These are phyloP conservation scores for Gynostemma pentaphyllum DNA, from an alignment of 306 rosid species.

Conservation along the genomic window DNA sequence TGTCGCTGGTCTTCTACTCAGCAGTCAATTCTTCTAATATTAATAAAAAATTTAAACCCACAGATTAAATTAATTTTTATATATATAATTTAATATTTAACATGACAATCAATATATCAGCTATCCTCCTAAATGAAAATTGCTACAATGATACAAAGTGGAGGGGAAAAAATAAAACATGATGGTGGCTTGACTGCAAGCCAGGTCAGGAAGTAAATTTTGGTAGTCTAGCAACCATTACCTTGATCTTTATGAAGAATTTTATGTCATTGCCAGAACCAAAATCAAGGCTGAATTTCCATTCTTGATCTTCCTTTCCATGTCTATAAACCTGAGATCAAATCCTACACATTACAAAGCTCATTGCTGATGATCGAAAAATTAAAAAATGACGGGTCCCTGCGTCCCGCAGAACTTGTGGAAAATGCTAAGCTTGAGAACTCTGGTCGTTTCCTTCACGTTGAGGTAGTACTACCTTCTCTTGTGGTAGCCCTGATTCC, in stretches of 20 bases:
- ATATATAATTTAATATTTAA: too few relatives aligned
- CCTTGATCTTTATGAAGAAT: not conserved
- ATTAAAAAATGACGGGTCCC: not conserved
- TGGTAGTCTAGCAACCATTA: not conserved
- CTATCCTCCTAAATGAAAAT: slow-evolving; percentile 5
- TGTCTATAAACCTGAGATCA: slow-evolving; percentile 1
- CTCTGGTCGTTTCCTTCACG: slow-evolving; percentile 22
- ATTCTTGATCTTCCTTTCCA: not conserved
- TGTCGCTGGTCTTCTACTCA: not conserved
- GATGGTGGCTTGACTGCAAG: not conserved
- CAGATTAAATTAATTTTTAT: too few relatives aligned
- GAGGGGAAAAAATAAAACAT: not conserved
- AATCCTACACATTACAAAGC: not conserved
- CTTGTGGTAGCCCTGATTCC: slow-evolving; percentile 32
- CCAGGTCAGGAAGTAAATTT: not conserved
- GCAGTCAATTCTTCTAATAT: not conserved
- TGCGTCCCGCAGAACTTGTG: not conserved
- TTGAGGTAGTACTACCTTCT: slow-evolving; percentile 30
- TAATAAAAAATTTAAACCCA: not conserved
- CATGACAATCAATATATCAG: not conserved
- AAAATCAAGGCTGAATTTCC: not conserved
- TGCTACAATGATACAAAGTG: not conserved
- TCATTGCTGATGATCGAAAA: not conserved
- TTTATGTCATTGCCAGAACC: not conserved
- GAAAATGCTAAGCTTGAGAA: slow-evolving; percentile 14